Base-by-base conservation (phyloP, 768 basidiomycete species). In the Boletus subcaerulescens region DNA sequence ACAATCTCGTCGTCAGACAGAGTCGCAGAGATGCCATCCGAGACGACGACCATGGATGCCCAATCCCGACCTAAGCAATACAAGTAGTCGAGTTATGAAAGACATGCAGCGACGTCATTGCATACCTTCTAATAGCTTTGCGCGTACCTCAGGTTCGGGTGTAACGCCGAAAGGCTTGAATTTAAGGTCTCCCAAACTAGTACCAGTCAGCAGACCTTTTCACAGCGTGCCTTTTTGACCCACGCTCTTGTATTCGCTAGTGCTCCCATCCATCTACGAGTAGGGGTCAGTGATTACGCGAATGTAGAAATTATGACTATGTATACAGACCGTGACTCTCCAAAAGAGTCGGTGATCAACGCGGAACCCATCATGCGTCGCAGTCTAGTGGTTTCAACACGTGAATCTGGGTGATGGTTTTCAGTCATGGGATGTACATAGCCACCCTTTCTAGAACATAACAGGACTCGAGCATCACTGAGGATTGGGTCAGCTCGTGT, bases 1-100 rank as follows among this genome's bases (percentile, higher is more conserved):
- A 91, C 84, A 56, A 99, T 87, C 73, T 99, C 97, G 57, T 91
- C 89, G 68, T 98, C 94, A 1, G 94, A 94, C 41, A 97, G 79
- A 44, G 91, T 81, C 35, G 91, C 92, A 2, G 93, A 91, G 46
- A 98, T 81, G 6, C 97, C 97, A 69, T 99, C 97, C 11, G 94
- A 95, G n/a, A 95, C 77, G 14, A 96, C 77, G 29, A 94, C 80
- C 62, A 95, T 78, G 68, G 87, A 96, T 0, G 94, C 87, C 84
- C 91, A 94, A 50, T 91, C 85, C 10, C 76, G 69, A 48, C 91
- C 95, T 94, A 61, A 11, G n/a, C 11, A 48, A 53, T 26, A 42
- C 40, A 45, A 31, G 48, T 7, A 44, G 52, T 55, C 11, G 9
- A 48, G 39, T n/a, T 11, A 26, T 29, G 18, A 48, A 45, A 35